Conservation (phyloP, 2,329 filamentous ascomycete genomes). For the Xylariaceae sp. region DNA sequence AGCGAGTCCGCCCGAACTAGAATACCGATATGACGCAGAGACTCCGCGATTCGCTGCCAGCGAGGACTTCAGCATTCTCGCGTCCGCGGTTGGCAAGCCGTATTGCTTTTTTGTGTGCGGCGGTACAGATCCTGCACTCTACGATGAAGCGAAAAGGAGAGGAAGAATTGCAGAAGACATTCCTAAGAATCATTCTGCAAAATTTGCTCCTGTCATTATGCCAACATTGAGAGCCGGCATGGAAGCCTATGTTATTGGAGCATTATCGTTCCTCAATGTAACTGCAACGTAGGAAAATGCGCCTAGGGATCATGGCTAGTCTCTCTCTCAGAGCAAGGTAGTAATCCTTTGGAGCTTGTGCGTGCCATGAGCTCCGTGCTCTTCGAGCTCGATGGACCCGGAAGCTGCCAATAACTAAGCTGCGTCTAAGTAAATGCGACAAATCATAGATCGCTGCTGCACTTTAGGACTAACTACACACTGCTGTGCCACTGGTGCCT, state of each 20-base stretch:
- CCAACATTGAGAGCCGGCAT: not conserved
- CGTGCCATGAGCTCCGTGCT: too few species aligned
- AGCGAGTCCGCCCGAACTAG: not conserved
- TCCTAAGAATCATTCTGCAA: not conserved
- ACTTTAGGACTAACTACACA: too few species aligned
- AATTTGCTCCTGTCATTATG: not conserved
- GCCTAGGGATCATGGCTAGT: too few species aligned
- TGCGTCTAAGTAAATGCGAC: too few species aligned
- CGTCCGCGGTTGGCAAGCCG: not conserved
- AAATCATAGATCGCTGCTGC: too few species aligned
- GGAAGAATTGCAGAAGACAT: not conserved
- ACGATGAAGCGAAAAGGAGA: not conserved
- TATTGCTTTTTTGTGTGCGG: not conserved
- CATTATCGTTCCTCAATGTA: too few species aligned
- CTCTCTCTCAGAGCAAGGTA: too few species aligned
- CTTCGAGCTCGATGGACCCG: too few species aligned
- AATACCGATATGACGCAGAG: not conserved
- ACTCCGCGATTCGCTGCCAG: not conserved
- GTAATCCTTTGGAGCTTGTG: too few species aligned
- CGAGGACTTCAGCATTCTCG: slow-evolving; percentile 1
- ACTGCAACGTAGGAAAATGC: too few species aligned
- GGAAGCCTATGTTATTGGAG: not conserved
- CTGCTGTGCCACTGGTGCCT: too few species aligned
- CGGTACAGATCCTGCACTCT: not conserved
- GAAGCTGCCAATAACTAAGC: too few species aligned